Conservation (phyloP, 2,329 filamentous ascomycete genomes). For the Corinectria fuckeliana region DNA sequence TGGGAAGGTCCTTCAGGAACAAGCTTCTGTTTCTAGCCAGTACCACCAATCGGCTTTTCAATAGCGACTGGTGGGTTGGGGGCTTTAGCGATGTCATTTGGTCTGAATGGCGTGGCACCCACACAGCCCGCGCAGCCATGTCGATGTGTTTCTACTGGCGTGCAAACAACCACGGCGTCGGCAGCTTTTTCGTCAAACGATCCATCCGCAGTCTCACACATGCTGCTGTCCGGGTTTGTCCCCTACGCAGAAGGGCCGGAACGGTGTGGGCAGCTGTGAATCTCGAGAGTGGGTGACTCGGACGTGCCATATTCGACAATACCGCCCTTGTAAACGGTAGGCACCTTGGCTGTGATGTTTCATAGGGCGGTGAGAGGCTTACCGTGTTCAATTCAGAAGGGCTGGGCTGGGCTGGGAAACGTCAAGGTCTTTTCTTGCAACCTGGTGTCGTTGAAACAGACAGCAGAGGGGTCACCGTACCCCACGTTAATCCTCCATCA, state of each 20-base stretch:
- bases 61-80: not conserved
- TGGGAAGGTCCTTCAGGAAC: not conserved
- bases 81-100: not conserved
- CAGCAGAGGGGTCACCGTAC: not conserved
- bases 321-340: not conserved
- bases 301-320: not conserved
- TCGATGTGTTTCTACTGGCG: not conserved
- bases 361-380: not conserved
- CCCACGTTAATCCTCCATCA: not conserved
- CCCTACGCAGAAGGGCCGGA: not conserved
- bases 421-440: not conserved
- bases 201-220: not conserved
- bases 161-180: not conserved
- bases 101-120: too few species aligned
- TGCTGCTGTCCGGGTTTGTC: not conserved
- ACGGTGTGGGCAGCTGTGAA: not conserved
- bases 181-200: not conserved
- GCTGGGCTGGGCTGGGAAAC: not conserved
- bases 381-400: not conserved
- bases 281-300: not conserved
- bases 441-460: not conserved
- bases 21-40: too few species aligned
- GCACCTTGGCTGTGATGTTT: not conserved
- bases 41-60: conserved; percentile 1
- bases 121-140: not conserved